phyloP scores from a whole-genome alignment of 2,329 filamentous ascomycete genomes.

The Phialophora macrospora region DNA sequence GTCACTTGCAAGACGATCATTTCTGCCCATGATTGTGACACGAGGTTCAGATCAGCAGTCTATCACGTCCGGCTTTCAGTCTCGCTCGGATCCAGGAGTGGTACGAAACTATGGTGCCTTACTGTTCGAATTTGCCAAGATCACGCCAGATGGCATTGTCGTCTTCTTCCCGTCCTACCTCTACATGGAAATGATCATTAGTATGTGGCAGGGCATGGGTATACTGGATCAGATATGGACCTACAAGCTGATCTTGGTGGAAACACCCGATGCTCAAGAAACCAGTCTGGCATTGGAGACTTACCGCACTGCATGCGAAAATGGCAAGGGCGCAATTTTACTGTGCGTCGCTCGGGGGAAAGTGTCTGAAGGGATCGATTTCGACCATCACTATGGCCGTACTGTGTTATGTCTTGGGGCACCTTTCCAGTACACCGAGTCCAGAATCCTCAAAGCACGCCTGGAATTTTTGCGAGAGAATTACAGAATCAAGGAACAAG shows the following conservation, averaged over 20 bases:
- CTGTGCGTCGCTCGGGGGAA: constrained; percentile 96
- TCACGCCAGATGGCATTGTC: constrained; percentile 96
- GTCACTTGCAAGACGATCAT: constrained; percentile 92
- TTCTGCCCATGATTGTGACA: constrained; percentile 96
- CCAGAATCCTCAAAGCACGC: constrained; percentile 90
- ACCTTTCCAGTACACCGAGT: constrained; percentile 98
- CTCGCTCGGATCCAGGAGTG: constrained; percentile 94
- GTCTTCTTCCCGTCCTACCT: constrained; percentile 99
- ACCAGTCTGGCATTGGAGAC: constrained; percentile 94
- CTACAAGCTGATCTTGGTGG: constrained; percentile 96
- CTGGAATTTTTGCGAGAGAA: constrained; percentile 96
- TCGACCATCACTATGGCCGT: constrained; percentile 96
- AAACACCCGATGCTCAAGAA: constrained; percentile 96
- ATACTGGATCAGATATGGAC: constrained; percentile 98
- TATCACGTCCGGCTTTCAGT: constrained; percentile 91
- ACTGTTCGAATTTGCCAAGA: constrained; percentile 90
- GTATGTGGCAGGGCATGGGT: constrained; percentile 99
- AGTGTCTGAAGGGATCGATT: constrained; percentile 97
- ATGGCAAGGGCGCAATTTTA: constrained; percentile 89
- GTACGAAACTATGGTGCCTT: constrained; percentile 95
- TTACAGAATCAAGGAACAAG: constrained; percentile 94
- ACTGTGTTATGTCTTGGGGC: constrained; percentile 96
- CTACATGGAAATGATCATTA: constrained; percentile 99
- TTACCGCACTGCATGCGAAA: constrained; percentile 96
- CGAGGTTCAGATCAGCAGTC: constrained; percentile 91